A percentile compares a stretch with the other conserved stretches of the same genome.
Evolutionary conservation across 768 basidiomycete species (phyloP).

Genomic region (Lyophyllum atratum): DNA sequence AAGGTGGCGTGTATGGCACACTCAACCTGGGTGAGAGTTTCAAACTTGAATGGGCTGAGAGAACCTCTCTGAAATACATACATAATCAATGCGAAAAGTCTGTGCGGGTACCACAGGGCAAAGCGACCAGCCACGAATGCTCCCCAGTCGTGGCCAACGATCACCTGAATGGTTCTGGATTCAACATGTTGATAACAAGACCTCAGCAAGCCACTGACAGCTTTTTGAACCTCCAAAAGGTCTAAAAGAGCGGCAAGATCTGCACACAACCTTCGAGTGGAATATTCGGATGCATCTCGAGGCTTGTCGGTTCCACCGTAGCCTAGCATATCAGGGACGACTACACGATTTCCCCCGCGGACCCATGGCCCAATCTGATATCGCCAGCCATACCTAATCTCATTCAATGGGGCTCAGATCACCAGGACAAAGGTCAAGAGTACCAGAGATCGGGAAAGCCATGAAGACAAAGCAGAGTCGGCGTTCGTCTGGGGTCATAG

Average conservation of each 20-base stretch:
- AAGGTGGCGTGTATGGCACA: slow-evolving; percentile 66
- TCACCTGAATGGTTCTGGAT: slow-evolving; percentile 37
- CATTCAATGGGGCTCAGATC: neutral
- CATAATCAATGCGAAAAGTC: slow-evolving; percentile 61
- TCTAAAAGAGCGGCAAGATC: slow-evolving; percentile 73
- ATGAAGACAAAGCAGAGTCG: slow-evolving; percentile 72
- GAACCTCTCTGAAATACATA: slow-evolving; percentile 31
- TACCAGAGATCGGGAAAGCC: slow-evolving; percentile 75
- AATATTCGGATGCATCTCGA: slow-evolving; percentile 51
- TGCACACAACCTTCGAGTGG: slow-evolving; percentile 56
- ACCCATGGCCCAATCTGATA: slow-evolving; percentile 76
- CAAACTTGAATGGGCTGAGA: neutral
- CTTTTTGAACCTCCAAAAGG: slow-evolving; percentile 47
- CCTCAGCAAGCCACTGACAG: slow-evolving; percentile 41
- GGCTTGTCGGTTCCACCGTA: slow-evolving; percentile 71
- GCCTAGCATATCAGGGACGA: slow-evolving; percentile 65
- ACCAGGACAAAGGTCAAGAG: neutral
- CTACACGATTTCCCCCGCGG: slow-evolving; percentile 57
- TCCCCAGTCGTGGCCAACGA: slow-evolving; percentile 87
- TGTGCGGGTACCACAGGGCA: slow-evolving; percentile 71
- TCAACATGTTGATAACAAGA: neutral
- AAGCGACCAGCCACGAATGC: slow-evolving; percentile 63
- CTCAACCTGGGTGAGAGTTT: slow-evolving; percentile 50
- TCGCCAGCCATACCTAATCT: slow-evolving; percentile 70
- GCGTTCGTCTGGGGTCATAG: slow-evolving; percentile 39